Conservation (phyloP, 805 yeast genomes). For the Teunomyces gatunensis region DNA sequence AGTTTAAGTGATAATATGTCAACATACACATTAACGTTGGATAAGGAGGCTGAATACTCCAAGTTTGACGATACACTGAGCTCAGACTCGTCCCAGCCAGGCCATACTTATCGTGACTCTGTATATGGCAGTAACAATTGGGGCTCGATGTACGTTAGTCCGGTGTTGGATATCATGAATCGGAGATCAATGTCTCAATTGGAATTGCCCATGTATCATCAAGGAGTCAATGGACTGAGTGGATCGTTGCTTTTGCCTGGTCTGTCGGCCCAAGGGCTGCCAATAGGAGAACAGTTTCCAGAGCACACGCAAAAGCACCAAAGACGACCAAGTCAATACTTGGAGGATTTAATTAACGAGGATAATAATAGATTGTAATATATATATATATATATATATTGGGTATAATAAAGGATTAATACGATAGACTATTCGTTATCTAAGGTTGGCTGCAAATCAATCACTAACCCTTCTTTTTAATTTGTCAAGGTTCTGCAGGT, state of each 20-base stretch:
- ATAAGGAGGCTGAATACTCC: conserved; percentile 18
- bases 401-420: neutral
- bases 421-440: neutral
- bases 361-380: neutral
- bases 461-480: too few species aligned
- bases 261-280: neutral
- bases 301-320: neutral
- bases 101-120: conserved; percentile 30
- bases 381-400: conserved; percentile 2
- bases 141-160: conserved; percentile 51
- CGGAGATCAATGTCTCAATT: conserved; percentile 11
- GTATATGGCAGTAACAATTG: conserved; percentile 22
- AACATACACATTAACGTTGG: conserved; percentile 20
- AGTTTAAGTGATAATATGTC: conserved; percentile 10
- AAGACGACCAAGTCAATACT: conserved; percentile 50
- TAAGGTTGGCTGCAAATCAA: too few species aligned
- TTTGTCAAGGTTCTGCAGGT: too few species aligned
- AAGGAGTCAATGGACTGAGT: conserved; percentile 3
- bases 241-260: neutral
- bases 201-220: conserved; percentile 15
- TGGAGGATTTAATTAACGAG: conserved; percentile 45
- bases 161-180: conserved; percentile 41
- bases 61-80: conserved; percentile 8
- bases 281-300: neutral
- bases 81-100: conserved; percentile 18